A percentile compares a stretch with the other conserved stretches of the same genome.
phyloP scores from a whole-genome alignment of 345 rosid species.

The Litchi chinensis region DNA sequence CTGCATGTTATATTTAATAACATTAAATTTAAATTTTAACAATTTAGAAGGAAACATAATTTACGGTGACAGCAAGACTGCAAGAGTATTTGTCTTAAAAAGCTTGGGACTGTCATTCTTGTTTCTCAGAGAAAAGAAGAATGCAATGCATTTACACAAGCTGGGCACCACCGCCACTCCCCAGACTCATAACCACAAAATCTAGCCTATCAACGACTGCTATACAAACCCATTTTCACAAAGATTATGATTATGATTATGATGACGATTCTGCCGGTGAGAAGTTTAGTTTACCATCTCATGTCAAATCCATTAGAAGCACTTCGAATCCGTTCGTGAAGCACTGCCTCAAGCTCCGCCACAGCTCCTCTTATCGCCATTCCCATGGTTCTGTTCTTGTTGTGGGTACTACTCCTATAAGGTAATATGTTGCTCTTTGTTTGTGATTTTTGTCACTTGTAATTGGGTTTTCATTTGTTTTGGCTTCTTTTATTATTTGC shows the following conservation, averaged over 20 bases:
- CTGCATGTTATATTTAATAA: too few relatives aligned
- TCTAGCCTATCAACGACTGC: conserved; percentile 22
- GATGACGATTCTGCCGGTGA: conserved; percentile 14
- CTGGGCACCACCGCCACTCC: conserved; percentile 25
- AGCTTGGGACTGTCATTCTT: too few relatives aligned
- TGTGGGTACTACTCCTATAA: conserved; percentile 80
- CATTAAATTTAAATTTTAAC: too few relatives aligned
- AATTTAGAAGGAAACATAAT: too few relatives aligned
- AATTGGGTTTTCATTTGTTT: not conserved
- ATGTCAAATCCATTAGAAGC: conserved; percentile 60
- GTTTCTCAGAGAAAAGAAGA: not conserved
- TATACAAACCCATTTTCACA: conserved; percentile 19
- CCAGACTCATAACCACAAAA: conserved; percentile 24
- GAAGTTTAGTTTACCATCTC: conserved; percentile 42
- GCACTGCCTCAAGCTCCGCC: conserved; percentile 87
- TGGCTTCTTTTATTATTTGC: not conserved
- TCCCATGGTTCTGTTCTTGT: conserved; percentile 72
- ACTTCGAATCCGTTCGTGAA: conserved; percentile 82
- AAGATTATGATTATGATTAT: conserved; percentile 5
- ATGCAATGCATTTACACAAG: conserved; percentile 37
- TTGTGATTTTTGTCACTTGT: not conserved
- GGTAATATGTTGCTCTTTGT: conserved; percentile 36
- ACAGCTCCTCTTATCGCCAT: conserved; percentile 82
- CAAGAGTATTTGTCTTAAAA: too few relatives aligned
- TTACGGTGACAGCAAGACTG: too few relatives aligned